These are phyloP conservation scores for Oehlia diaphana DNA, from an alignment of 192 early-diverging fungal genomes.

Conservation along the genomic window DNA sequence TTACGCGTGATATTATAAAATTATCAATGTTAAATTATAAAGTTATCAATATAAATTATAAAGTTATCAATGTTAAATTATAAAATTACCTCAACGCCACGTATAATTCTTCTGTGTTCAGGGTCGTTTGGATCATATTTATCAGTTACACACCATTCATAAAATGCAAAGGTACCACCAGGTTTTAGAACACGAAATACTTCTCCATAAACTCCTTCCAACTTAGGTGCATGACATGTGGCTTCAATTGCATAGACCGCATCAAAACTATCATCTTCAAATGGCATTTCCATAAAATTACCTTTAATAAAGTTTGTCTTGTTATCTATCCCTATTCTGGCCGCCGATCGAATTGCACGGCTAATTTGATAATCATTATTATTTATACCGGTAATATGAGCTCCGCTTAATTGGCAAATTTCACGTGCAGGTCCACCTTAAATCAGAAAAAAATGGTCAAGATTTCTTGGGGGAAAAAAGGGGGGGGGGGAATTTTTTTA, in stretches of 20 bases:
- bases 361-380: slow-evolving; percentile 96
- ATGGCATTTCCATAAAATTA: slow-evolving; percentile 90
- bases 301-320: slow-evolving; percentile 64
- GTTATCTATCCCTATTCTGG: slow-evolving; percentile 61
- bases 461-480: no score
- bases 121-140: slow-evolving; percentile 77
- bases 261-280: slow-evolving; percentile 77
- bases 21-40: no score
- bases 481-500: neutral
- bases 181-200: slow-evolving; percentile 93
- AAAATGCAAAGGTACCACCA: slow-evolving; percentile 86
- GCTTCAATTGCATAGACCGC: slow-evolving; percentile 97
- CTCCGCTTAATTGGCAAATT: slow-evolving; percentile 86
- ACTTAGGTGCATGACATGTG: slow-evolving; percentile 81
- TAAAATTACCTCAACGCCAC: slow-evolving; percentile 69
- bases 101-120: slow-evolving; percentile 72
- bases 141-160: slow-evolving; percentile 95
- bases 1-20: neutral
- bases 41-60: neutral
- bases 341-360: slow-evolving; percentile 72
- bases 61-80: neutral
- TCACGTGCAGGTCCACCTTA: slow-evolving; percentile 90
- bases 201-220: slow-evolving; percentile 86
- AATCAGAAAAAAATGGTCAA: neutral
- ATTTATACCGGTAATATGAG: slow-evolving; percentile 90